These are phyloP conservation scores for Orbilia blumenaviensis DNA, from an alignment of 2,329 filamentous ascomycete species.

Conservation along the genomic window DNA sequence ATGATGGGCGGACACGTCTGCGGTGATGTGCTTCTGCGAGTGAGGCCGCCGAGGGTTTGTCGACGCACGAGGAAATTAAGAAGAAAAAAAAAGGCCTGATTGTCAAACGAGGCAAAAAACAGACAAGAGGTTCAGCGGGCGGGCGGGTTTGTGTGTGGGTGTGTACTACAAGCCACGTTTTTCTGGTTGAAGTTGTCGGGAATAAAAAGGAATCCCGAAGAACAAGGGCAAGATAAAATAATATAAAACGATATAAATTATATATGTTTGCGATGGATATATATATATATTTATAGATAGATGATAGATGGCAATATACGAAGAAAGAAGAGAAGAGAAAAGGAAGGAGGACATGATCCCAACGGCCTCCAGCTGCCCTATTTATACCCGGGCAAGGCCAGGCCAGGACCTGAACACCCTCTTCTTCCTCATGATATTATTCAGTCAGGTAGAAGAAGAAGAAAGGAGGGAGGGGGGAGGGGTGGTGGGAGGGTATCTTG, in stretches of 20 bases:
- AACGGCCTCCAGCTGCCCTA: constrained; percentile 42
- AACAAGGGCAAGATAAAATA: background rate
- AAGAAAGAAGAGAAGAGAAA: constrained; percentile 10
- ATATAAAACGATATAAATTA: background rate
- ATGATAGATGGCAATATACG: background rate
- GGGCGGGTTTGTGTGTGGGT: background rate
- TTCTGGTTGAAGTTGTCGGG: too few relatives aligned
- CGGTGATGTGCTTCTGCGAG: background rate
- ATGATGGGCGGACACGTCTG: background rate
- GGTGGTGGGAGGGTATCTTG: background rate
- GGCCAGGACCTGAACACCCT: constrained; percentile 46
- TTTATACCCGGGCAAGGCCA: constrained; percentile 51
- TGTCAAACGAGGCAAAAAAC: background rate
- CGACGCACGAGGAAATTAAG: background rate
- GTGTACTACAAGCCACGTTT: background rate
- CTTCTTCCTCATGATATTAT: background rate
- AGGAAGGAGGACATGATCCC: background rate
- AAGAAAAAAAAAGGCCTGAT: too few relatives aligned
- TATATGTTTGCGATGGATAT: background rate
- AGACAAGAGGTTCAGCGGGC: too few relatives aligned
- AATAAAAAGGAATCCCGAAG: background rate
- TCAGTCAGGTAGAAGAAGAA: too few relatives aligned
- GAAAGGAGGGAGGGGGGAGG: background rate
- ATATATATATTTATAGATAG: background rate
- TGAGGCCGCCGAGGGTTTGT: background rate